Evolutionary conservation across 345 rosid species (phyloP).

Genomic region (Reutealis trisperma): DNA sequence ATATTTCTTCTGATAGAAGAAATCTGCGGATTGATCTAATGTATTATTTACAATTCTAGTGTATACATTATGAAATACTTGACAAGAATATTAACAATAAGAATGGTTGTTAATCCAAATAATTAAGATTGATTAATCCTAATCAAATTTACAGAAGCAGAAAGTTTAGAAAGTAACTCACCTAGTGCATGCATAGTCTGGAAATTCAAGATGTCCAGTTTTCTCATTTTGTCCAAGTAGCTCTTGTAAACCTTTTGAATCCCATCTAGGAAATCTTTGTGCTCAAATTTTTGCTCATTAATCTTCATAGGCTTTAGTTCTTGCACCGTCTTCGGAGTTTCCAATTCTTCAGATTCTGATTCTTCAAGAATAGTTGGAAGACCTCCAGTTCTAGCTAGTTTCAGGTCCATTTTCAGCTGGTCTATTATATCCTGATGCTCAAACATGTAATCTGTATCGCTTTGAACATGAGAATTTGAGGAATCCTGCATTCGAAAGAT

Average conservation of each 20-base stretch:
- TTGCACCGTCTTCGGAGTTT: conserved; percentile 30
- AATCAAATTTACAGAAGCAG: not conserved
- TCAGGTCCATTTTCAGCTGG: conserved; percentile 62
- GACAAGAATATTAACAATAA: no score
- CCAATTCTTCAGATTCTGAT: conserved; percentile 40
- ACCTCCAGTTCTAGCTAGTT: conserved; percentile 68
- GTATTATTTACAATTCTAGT: not conserved
- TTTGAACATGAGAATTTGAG: conserved; percentile 29
- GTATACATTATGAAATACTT: not conserved
- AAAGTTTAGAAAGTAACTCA: conserved; percentile 29
- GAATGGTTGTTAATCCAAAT: not conserved
- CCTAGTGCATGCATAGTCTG: conserved; percentile 76
- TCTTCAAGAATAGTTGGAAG: conserved; percentile 83
- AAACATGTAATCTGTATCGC: conserved; percentile 36
- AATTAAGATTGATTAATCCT: not conserved
- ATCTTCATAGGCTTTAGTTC: conserved; percentile 63
- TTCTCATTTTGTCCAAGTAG: conserved; percentile 67
- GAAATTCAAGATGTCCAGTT: conserved; percentile 69
- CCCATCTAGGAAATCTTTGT: conserved; percentile 49
- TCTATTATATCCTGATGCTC: conserved; percentile 64
- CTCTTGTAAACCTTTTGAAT: conserved; percentile 65
- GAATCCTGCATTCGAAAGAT: conserved; percentile 3
- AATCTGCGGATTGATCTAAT: conserved; percentile 16
- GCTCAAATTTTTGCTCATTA: conserved; percentile 42
- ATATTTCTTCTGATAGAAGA: not conserved